Base-by-base conservation (phyloP, 1,139 yeast species). In the Pichiaceae sp. region DNA sequence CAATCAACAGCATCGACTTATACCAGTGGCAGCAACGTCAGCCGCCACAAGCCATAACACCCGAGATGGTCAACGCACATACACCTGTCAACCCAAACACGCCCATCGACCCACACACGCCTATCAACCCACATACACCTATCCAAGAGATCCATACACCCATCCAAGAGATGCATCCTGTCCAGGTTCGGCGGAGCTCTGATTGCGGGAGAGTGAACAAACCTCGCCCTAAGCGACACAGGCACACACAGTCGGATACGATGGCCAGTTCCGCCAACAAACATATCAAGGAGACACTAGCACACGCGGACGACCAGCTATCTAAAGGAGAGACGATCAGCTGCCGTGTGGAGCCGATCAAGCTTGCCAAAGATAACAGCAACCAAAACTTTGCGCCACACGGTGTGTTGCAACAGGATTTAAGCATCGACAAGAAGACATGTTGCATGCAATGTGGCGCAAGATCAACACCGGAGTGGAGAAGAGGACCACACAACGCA, bases 381-480 rank as follows among this genome's bases (percentile, higher is more conserved):
- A 17, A 26, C 16, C 35, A 42, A 2, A 36, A 42, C 2, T 49
- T 53, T 32, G 46, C 37, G 9, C 52, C 57, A 1, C 58, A 50
- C 20, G 60, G 59, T 3, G 46, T 46, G 3, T 38, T 57, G 14
- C 58, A 56, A 16, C 55, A 54, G 29, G 61, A 55, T 16, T 44
- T 57, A 17, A 52, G 60, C 29, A 35, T 49, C n/a, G 48, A 43
- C 35, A 46, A 48, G 4, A 53, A 50, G 30, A 44, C 49, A 25
- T 42, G 42, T 5, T 72, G 78, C 42, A 52, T 54, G 29, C 77
- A 72, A 45, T 83, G 94, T 57, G 84, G 84, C 2, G 77, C 83
- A 16, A 70, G 75, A 5, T 80, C 77, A 38, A 82, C 93, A 0
- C 91, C 93, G 1, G 93, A 82, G 55, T 82, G 93, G 93, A 68